A percentile compares a stretch with the other conserved stretches of the same genome.
phyloP scores from a whole-genome alignment of 805 yeast species.

The Kurtzmaniella fragi region DNA sequence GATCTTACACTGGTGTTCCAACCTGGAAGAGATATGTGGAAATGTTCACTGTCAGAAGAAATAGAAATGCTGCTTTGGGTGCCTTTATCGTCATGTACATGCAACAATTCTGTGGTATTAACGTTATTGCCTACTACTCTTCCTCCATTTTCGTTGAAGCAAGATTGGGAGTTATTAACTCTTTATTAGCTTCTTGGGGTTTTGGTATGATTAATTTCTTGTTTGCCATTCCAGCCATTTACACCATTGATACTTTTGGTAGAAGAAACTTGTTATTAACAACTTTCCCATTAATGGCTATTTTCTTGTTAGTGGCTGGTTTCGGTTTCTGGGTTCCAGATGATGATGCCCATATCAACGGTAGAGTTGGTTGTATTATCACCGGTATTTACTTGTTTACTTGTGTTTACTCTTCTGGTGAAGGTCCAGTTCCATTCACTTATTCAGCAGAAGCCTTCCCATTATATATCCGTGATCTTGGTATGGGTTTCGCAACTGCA shows the following conservation, averaged over 20 bases:
- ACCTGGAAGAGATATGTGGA: slow-evolving; percentile 46
- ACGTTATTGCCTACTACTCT: slow-evolving; percentile 82
- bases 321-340: slow-evolving; percentile 65
- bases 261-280: slow-evolving; percentile 55
- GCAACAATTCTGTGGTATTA: slow-evolving; percentile 91
- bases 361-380: slow-evolving; percentile 62
- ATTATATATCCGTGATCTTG: slow-evolving; percentile 70
- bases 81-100: slow-evolving; percentile 80
- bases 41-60: slow-evolving; percentile 69
- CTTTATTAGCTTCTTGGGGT: slow-evolving; percentile 80
- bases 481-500: slow-evolving; percentile 76
- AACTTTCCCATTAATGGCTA: slow-evolving; percentile 63
- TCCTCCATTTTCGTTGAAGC: slow-evolving; percentile 69
- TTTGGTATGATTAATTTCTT: slow-evolving; percentile 77
- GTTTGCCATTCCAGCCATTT: slow-evolving; percentile 79
- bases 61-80: slow-evolving; percentile 76
- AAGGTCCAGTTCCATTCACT: slow-evolving; percentile 88
- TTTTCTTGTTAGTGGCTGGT: slow-evolving; percentile 56
- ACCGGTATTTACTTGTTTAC: slow-evolving; percentile 72
- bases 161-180: slow-evolving; percentile 55
- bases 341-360: slow-evolving; percentile 33
- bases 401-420: slow-evolving; percentile 74
- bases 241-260: slow-evolving; percentile 74
- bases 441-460: slow-evolving; percentile 83
- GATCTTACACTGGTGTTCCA: slow-evolving; percentile 42